Evolutionary conservation across 345 rosid species (phyloP).

Genomic region (Ceriops decandra): DNA sequence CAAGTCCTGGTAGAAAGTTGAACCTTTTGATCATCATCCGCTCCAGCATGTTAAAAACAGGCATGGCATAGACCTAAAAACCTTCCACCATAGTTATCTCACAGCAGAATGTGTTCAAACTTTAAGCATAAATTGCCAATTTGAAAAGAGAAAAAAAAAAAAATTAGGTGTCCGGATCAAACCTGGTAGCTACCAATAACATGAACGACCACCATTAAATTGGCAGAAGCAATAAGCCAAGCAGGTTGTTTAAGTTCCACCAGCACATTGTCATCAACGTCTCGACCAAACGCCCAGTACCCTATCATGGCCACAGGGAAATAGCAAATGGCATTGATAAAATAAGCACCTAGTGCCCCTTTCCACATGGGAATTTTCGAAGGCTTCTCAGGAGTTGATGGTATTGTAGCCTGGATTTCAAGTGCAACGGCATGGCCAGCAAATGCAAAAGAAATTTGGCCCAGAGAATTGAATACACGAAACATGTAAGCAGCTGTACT

Average conservation of each 20-base stretch:
- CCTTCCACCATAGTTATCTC: neutral
- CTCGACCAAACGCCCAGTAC: constrained; percentile 78
- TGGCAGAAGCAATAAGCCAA: constrained; percentile 92
- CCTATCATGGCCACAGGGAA: constrained; percentile 91
- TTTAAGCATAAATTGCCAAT: too few species aligned
- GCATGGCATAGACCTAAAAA: constrained; percentile 84
- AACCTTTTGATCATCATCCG: constrained; percentile 46
- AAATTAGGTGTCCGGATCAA: neutral
- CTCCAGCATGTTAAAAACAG: constrained; percentile 79
- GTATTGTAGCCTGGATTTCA: constrained; percentile 94
- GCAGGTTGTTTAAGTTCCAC: constrained; percentile 53
- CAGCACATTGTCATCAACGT: constrained; percentile 80
- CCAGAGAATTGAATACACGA: constrained; percentile 74
- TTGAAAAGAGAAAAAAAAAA: too few species aligned
- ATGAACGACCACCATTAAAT: constrained; percentile 90
- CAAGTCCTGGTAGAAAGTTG: constrained; percentile 53
- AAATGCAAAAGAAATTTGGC: constrained; percentile 82
- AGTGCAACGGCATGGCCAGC: constrained; percentile 93
- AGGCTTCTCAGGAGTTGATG: constrained; percentile 80
- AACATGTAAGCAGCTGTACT: constrained; percentile 53
- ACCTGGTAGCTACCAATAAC: constrained; percentile 96
- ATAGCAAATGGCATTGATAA: constrained; percentile 82
- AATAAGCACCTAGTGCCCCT: constrained; percentile 76
- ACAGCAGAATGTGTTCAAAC: neutral
- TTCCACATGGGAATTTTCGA: constrained; percentile 90